A percentile compares a stretch with the other conserved stretches of the same genome.
These are phyloP conservation scores for Eucalyptus pauciflora DNA, from an alignment of 345 rosid species.

Conservation along the genomic window DNA sequence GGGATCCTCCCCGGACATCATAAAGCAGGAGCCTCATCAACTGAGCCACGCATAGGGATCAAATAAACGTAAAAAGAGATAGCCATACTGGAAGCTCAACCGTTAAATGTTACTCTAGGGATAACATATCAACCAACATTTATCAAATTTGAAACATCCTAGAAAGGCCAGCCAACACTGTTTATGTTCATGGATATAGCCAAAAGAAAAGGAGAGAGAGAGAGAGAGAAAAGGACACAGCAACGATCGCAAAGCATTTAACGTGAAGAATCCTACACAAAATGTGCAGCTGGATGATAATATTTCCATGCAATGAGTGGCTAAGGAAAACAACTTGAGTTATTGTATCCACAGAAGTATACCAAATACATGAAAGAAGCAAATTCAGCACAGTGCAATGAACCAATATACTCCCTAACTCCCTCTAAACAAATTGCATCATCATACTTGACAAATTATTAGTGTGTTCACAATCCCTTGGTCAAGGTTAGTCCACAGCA, in stretches of 20 bases:
- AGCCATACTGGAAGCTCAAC: not conserved
- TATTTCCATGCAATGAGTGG: not conserved
- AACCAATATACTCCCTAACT: not conserved
- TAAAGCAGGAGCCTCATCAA: not conserved
- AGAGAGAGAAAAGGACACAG: not conserved
- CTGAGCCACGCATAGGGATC: not conserved
- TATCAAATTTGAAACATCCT: not conserved
- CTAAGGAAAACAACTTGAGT: not conserved
- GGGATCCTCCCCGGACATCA: not conserved
- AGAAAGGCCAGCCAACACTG: not conserved
- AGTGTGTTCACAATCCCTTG: not conserved
- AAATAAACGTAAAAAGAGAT: not conserved
- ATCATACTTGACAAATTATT: not conserved
- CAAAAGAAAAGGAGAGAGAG: not conserved
- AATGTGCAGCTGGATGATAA: not conserved
- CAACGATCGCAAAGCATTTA: not conserved
- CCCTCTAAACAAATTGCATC: not conserved
- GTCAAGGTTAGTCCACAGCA: not conserved
- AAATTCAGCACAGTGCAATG: not conserved
- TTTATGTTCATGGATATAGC: not conserved
- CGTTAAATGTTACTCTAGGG: too few relatives aligned
- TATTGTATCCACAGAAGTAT: not conserved
- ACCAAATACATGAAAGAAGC: not conserved
- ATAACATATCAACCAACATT: too few relatives aligned
- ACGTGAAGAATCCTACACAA: not conserved